phyloP scores from a whole-genome alignment of 192 early-diverging fungal genomes.

The Fimicolochytrium jonesii region DNA sequence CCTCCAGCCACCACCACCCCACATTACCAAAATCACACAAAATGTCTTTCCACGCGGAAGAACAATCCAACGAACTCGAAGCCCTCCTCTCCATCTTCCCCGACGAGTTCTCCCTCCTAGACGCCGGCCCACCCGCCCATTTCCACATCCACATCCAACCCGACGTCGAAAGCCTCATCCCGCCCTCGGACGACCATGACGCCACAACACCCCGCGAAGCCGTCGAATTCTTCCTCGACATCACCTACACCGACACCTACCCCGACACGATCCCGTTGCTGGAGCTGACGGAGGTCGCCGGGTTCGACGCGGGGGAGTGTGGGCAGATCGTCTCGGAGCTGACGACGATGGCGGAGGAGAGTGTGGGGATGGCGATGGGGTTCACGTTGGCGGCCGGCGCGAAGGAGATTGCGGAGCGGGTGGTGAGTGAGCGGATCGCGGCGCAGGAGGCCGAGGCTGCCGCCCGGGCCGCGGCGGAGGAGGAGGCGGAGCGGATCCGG shows the following conservation, averaged over 20 bases:
- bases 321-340: constrained; percentile 30
- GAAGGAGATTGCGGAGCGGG: constrained; percentile 66
- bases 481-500: constrained; percentile 64
- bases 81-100: constrained; percentile 46
- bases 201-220: constrained; percentile 10
- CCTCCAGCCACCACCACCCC: no score
- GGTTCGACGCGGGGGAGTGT: constrained; percentile 40
- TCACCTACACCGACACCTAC: constrained; percentile 41
- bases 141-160: constrained; percentile 23
- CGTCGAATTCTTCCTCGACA: constrained; percentile 49
- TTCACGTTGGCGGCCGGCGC: constrained; percentile 75
- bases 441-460: constrained; percentile 46
- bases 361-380: constrained; percentile 88
- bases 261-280: constrained; percentile 30
- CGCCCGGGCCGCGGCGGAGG: constrained; percentile 56
- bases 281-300: constrained; percentile 18
- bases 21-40: no score
- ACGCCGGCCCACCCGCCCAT: constrained; percentile 23
- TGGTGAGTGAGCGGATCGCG: constrained; percentile 55
- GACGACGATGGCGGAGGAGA: constrained; percentile 47
- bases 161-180: background rate
- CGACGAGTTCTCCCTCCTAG: constrained; percentile 38
- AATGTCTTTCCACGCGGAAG: constrained; percentile 24
- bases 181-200: no score
- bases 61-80: constrained; percentile 44